A percentile compares a stretch with the other conserved stretches of the same genome.
Conservation (phyloP, 306 rosid genomes). For the Vicia villosa region DNA sequence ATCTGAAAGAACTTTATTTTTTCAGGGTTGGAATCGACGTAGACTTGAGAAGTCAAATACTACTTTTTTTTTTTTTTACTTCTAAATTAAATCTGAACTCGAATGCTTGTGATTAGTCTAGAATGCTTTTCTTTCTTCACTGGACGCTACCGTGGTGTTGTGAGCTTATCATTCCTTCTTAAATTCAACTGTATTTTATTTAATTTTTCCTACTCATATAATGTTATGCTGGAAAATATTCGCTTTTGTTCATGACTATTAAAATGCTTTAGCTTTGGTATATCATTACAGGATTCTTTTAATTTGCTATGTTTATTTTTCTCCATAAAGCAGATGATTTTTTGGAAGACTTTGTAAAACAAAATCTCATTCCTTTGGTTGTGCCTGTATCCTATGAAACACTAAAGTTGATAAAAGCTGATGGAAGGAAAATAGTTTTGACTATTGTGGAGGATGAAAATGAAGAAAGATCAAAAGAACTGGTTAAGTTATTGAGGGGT, state of each 20-base stretch:
- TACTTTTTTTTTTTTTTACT: not conserved
- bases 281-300: conserved; percentile 20
- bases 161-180: conserved; percentile 2
- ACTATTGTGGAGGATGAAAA: conserved; percentile 84
- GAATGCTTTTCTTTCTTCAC: conserved; percentile 10
- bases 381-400: conserved; percentile 75
- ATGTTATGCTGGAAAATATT: conserved; percentile 26
- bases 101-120: conserved; percentile 14
- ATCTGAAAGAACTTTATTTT: conserved; percentile 6
- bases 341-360: conserved; percentile 80
- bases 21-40: conserved; percentile 13
- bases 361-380: conserved; percentile 73
- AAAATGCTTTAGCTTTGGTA: conserved; percentile 18
- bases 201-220: not conserved
- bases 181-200: not conserved
- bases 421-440: conserved; percentile 78
- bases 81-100: conserved; percentile 6
- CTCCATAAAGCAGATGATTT: conserved; percentile 60
- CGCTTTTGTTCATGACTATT: conserved; percentile 1
- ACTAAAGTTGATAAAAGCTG: conserved; percentile 64
- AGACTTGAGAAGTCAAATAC: conserved; percentile 26
- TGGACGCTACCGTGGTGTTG: conserved; percentile 1
- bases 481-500: conserved; percentile 74
- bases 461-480: conserved; percentile 64
- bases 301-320: conserved; percentile 30